Evolutionary conservation across 75 land plant genomes (phyloP), one percentile per base, ranked within the genome.

Genomic region (Cupressus sempervirens): DNA sequence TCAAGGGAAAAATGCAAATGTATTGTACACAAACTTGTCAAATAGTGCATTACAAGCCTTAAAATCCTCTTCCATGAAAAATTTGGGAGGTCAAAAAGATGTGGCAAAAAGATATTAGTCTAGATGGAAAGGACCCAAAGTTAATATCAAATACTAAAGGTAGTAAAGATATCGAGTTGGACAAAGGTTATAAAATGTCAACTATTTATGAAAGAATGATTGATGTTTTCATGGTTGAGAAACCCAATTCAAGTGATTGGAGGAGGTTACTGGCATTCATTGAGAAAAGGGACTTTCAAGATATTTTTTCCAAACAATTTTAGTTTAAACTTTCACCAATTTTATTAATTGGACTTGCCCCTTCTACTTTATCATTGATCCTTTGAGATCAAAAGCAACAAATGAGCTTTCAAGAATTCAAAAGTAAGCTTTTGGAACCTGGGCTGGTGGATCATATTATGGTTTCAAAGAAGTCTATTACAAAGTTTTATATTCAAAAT

Each of bases 141-240:
- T 11, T 23, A 4, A 23, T 32, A 70, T 32, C 35, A 30, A 70
- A 70, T 70, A 30, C 32, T 30, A 29, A 43, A 40, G 46, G 41
- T 3, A 18, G 26, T 40, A 29, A 79, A 40, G 83, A 82, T 82
- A 7, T 35, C 6, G 62, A 82, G 62, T 38, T 30, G 32, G 83
- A 50, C 40, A 53, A 82, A 82, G 83, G 62, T 52, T 53, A 82
- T 50, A 81, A 46, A 30, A 89, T 97, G 87, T 87, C 93, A 29
- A 89, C 93, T 56, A 92, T 97, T n/a, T 95, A 96, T 88, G 99
- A 97, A 84, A 94, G 89, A 86, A 86, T 97, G 74, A 95, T 97
- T 80, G 96, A 97, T 12, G 85, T 95, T 52, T 94, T 97, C 83
- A 48, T 95, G 87, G 89, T 90, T 67, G 97, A 97, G 87, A 95